A percentile compares a stretch with the other conserved stretches of the same genome.
These are phyloP conservation scores for Claviceps quebecensis DNA, from an alignment of 2,329 filamentous ascomycete species.

Conservation along the genomic window DNA sequence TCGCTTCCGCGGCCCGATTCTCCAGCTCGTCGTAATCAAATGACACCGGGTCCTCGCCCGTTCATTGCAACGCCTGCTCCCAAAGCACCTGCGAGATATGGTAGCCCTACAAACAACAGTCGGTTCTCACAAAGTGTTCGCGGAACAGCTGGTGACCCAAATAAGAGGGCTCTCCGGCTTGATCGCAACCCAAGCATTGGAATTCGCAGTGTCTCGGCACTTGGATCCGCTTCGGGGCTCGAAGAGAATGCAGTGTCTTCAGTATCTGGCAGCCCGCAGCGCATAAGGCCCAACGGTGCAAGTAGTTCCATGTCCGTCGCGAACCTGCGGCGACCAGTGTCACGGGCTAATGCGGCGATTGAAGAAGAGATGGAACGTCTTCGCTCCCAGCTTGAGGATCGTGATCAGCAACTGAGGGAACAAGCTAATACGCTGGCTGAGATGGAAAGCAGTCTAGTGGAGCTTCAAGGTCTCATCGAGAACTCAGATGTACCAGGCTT, in stretches of 20 bases:
- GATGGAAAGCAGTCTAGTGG: conserved; percentile 79
- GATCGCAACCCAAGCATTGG: conserved; percentile 38
- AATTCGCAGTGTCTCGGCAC: conserved; percentile 44
- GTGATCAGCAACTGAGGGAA: conserved; percentile 77
- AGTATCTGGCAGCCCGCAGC: conserved; percentile 32
- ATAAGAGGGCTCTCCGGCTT: conserved; percentile 35
- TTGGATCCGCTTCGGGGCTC: conserved; percentile 36
- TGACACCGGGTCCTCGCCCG: conserved; percentile 44
- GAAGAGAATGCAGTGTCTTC: conserved; percentile 40
- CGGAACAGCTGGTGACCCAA: conserved; percentile 46
- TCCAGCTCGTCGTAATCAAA: conserved; percentile 56
- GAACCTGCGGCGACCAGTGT: conserved; percentile 37
- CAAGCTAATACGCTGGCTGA: conserved; percentile 71
- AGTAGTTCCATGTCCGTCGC: conserved; percentile 41
- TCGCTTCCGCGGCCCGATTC: conserved; percentile 84
- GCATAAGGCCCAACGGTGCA: conserved; percentile 39
- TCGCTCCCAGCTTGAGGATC: conserved; percentile 61
- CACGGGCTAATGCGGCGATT: conserved; percentile 37
- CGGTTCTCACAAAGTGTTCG: conserved; percentile 52
- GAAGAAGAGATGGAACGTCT: conserved; percentile 65
- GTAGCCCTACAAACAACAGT: conserved; percentile 28
- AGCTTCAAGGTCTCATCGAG: conserved; percentile 58
- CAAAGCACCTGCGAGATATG: conserved; percentile 19
- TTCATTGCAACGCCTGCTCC: conserved; percentile 33
- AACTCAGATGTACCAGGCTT: conserved; percentile 29